Evolutionary conservation across 345 rosid species (phyloP).

Genomic region (Eucalyptus polybractea): DNA sequence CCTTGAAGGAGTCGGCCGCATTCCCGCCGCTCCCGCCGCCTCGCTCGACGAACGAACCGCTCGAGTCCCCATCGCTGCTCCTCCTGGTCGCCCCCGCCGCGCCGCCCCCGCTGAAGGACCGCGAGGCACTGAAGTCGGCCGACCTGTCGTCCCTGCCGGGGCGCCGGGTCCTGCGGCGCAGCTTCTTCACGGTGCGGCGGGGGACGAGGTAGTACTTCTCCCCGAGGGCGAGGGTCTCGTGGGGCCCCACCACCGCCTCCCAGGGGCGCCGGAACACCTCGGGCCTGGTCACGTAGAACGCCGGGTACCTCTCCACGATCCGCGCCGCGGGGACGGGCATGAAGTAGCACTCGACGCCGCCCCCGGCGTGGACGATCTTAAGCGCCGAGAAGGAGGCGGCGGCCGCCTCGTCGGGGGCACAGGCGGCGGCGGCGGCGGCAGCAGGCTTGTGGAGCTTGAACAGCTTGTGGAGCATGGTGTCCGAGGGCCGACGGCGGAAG

Average conservation of each 20-base stretch:
- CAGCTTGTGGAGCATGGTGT: conserved; percentile 18
- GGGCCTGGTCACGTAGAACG: conserved; percentile 19
- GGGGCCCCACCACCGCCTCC: conserved; percentile 23
- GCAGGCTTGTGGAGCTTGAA: background rate
- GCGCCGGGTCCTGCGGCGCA: background rate
- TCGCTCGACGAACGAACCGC: background rate
- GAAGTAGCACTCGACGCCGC: conserved; percentile 13
- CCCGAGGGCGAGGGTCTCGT: conserved; percentile 27
- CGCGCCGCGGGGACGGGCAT: conserved; percentile 22
- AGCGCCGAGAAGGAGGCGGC: background rate
- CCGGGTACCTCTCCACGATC: conserved; percentile 32
- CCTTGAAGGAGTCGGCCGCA: background rate
- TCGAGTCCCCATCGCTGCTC: background rate
- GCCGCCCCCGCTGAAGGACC: background rate
- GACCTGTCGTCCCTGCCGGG: background rate
- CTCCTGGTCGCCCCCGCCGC: background rate
- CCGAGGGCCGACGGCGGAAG: background rate
- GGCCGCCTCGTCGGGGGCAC: background rate
- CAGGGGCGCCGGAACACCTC: conserved; percentile 35
- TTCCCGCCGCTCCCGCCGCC: background rate
- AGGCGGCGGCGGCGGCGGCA: background rate
- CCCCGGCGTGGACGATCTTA: conserved; percentile 29
- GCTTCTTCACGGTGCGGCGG: conserved; percentile 21
- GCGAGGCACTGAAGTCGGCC: background rate
- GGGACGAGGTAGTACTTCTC: conserved; percentile 22